Evolutionary conservation across 305 asterid genomes (phyloP).

Genomic region (Fraxinus dipetala): DNA sequence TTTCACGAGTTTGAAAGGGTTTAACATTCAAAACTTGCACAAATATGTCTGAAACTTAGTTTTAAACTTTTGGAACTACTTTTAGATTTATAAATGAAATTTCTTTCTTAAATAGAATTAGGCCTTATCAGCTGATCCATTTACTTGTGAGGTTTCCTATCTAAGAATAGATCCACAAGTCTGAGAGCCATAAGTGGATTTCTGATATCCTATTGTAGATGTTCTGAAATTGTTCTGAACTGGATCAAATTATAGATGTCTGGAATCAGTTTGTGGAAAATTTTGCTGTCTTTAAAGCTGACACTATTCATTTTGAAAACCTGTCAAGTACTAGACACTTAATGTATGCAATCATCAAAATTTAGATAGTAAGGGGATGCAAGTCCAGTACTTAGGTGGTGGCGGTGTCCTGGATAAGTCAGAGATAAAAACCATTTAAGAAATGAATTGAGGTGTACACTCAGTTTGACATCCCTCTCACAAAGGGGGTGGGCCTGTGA

Average conservation of each 20-base stretch:
- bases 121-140: background rate
- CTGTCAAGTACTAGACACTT: background rate
- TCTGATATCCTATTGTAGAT: background rate
- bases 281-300: background rate
- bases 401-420: background rate
- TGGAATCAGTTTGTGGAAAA: background rate
- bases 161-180: background rate
- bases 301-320: background rate
- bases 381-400: background rate
- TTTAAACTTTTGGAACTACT: background rate
- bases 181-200: background rate
- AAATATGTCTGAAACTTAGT: background rate
- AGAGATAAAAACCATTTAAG: background rate
- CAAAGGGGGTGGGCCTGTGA: no score
- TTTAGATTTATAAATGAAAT: background rate
- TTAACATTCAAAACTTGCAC: background rate
- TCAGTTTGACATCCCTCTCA: no score
- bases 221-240: background rate
- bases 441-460: background rate
- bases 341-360: background rate
- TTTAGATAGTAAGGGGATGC: background rate
- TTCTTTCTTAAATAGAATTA: background rate
- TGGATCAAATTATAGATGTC: background rate
- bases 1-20: background rate
- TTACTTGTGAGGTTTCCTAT: background rate